Evolutionary conservation across 2,329 filamentous ascomycete species (phyloP).

Genomic region (Claviceps quebecensis): DNA sequence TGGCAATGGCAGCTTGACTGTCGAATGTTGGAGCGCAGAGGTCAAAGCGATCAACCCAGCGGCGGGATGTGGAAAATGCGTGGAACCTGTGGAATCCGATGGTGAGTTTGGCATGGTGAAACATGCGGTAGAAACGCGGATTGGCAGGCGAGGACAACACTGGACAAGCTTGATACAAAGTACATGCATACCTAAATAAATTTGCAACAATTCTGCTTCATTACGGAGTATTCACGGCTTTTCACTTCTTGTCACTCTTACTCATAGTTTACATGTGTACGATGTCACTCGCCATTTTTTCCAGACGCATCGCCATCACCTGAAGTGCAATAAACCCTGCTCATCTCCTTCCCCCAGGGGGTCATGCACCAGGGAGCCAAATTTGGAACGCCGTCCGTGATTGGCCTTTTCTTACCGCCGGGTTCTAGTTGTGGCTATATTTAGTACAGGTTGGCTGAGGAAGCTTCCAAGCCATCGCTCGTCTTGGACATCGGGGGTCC

Average conservation of each 20-base stretch:
- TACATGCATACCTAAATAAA: no score
- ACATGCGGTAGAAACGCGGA: background rate
- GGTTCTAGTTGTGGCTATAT: constrained; percentile 18
- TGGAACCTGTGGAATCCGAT: background rate
- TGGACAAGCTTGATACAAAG: no score
- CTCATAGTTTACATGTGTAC: no score
- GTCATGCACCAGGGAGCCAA: constrained; percentile 8
- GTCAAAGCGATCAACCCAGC: background rate
- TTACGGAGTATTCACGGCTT: no score
- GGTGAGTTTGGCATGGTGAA: background rate
- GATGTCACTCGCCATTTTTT: no score
- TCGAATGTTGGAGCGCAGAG: background rate
- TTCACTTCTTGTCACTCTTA: no score
- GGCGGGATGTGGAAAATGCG: background rate
- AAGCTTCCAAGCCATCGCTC: background rate
- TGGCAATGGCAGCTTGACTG: background rate
- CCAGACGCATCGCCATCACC: no score
- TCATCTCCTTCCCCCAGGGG: background rate
- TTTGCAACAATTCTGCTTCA: no score
- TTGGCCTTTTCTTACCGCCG: constrained; percentile 19
- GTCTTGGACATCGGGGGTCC: background rate
- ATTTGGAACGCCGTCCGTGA: constrained; percentile 13
- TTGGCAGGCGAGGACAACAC: background rate
- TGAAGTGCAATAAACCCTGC: no score
- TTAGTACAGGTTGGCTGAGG: constrained; percentile 13